These are phyloP conservation scores for Penicillium sp. DNA, from an alignment of 2,329 filamentous ascomycete species.

Conservation along the genomic window DNA sequence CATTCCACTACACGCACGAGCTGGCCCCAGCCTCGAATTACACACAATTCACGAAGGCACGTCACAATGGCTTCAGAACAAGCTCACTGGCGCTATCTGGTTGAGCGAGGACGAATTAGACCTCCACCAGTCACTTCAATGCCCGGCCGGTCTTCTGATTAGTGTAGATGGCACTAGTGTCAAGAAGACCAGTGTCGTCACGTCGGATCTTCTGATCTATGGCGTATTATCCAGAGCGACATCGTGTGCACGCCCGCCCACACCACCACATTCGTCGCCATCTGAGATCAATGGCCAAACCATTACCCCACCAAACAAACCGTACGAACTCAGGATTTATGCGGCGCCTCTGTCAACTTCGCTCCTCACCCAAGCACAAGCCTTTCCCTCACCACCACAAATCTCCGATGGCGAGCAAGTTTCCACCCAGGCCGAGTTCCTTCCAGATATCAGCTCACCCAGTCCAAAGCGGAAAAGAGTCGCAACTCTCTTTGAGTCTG, in stretches of 20 bases:
- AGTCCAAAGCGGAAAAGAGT: slow-evolving; percentile 45
- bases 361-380: slow-evolving; percentile 35
- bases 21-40: slow-evolving; percentile 41
- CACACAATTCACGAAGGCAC: slow-evolving; percentile 33
- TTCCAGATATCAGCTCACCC: slow-evolving; percentile 38
- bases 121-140: slow-evolving; percentile 33
- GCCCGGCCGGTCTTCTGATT: slow-evolving; percentile 40
- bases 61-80: slow-evolving; percentile 40
- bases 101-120: slow-evolving; percentile 34
- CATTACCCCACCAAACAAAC: slow-evolving; percentile 7
- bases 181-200: slow-evolving; percentile 18
- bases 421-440: slow-evolving; percentile 33
- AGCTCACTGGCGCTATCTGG: slow-evolving; percentile 36
- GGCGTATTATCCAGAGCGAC: slow-evolving; percentile 35
- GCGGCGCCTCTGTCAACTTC: slow-evolving; percentile 36
- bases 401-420: slow-evolving; percentile 17
- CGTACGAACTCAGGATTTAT: slow-evolving; percentile 37
- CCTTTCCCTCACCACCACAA: slow-evolving; percentile 34
- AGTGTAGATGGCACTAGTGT: slow-evolving; percentile 25
- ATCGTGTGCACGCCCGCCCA: slow-evolving; percentile 32
- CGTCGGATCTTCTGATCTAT: slow-evolving; percentile 41
- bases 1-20: slow-evolving; percentile 42
- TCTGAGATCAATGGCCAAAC: slow-evolving; percentile 18
- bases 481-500: slow-evolving; percentile 43
- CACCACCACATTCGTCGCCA: slow-evolving; percentile 36